Base-by-base conservation (phyloP, 129 eudicot species). In the Erigeron canadensis region DNA sequence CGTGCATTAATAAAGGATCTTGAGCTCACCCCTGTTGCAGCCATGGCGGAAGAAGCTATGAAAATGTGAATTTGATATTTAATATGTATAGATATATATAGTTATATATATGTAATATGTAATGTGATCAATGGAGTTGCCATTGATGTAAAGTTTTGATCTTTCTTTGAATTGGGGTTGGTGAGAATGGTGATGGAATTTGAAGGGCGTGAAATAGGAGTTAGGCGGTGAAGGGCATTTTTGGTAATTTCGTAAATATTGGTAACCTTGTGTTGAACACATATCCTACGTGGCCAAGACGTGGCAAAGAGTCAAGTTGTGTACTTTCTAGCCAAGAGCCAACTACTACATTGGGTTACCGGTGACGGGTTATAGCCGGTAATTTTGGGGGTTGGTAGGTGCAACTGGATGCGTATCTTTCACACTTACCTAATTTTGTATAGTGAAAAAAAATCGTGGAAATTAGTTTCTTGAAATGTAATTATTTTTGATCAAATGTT, bases 281-380 rank as follows among this genome's bases (percentile, higher is more conserved):
- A 73, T 48, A 0, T 67, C 85, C 80, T 17, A 75, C 84, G 79
- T 67, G 77, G 83, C 83, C 83, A 74, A 70, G 34, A 71, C 75
- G 81, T 74, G 73, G 67, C 73, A 28, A 41, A 2, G 4, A 19
- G 53, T 75, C 69, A 51, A 21, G 16, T 60, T 16, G 22, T 10
- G 8, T 59, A 63, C 54, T 37, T 18, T 17, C 13, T 8, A 4
- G 72, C 65, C 83, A 79, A 83, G 34, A 28, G 34, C 17, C 83
- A 79, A 83, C 86, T 5, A 79, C 83, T 83, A 73, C 76, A 66
- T 11, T 23, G 48, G 1, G 40, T 38, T 38, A 80, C 83, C 76
- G 76, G 80, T 37, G 10, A 75, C 77, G 56, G 84, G 81, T 58
- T 40, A 70, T n/a, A 51, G 71, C 63, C 75, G 67, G 80, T 74